These are phyloP conservation scores for Alternaria ethzedia DNA, from an alignment of 2,329 filamentous ascomycete species.

Conservation along the genomic window DNA sequence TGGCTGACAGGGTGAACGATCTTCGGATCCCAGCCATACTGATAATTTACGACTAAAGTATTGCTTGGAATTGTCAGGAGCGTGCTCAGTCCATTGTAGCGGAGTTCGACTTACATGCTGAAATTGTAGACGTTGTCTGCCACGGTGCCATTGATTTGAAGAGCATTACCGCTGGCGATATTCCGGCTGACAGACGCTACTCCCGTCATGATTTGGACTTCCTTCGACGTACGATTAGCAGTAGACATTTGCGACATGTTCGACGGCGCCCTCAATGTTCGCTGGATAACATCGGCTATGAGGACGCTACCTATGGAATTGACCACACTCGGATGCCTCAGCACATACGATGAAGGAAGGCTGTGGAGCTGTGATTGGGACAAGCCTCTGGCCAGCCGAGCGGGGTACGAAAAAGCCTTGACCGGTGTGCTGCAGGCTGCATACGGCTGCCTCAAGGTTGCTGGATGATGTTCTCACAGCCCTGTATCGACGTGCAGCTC, in stretches of 20 bases:
- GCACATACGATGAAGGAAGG: neutral
- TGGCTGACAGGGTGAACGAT: neutral
- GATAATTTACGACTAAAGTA: neutral
- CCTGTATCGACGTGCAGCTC: neutral
- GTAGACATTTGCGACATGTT: neutral
- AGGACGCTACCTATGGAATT: neutral
- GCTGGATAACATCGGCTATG: neutral
- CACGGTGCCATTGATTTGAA: slow-evolving; percentile 4
- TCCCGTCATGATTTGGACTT: neutral
- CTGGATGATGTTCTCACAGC: neutral
- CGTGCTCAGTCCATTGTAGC: neutral
- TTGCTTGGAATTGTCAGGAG: slow-evolving; percentile 4
- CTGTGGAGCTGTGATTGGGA: neutral
- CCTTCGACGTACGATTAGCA: neutral
- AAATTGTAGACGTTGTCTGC: neutral
- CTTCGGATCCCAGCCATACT: neutral
- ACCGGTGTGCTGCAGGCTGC: neutral
- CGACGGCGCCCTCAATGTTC: neutral
- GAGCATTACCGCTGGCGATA: slow-evolving; percentile 1
- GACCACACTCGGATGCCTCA: neutral
- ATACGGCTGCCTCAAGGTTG: neutral
- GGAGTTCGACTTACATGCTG: slow-evolving; percentile 3
- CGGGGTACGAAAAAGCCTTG: neutral
- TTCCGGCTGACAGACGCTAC: slow-evolving; percentile 2
- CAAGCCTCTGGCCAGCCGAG: neutral